Base-by-base conservation (phyloP, 2,329 filamentous ascomycete genomes). In the Dactylellina haptotyla region DNA sequence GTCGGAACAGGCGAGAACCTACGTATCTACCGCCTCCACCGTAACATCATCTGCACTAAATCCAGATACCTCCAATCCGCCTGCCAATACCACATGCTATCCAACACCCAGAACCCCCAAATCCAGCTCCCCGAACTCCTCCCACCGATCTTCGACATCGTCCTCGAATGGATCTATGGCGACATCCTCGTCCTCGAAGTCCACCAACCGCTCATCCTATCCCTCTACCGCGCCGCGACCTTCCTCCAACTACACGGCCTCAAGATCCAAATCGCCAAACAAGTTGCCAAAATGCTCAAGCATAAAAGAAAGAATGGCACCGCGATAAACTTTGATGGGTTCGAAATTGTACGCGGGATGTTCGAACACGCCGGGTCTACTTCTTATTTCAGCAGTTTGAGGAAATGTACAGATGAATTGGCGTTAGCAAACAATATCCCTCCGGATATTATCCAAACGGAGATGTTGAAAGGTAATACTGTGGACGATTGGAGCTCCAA, bases 341-440 rank as follows among this genome's bases (percentile, higher is more conserved):
- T 66, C 39, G 53, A 73, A 9, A 26, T 73, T n/a, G 54, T 73
- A n/a, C 53, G 61, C 3, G 61, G 61, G 4, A 18, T 73, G 30
- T 73, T 73, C 41, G 54, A 62, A 23, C 41, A 50, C n/a, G 18
- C 51, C 0, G 26, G 12, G 1, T 26, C 54, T 2, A 4, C 61
- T 2, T 41, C 26, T 1, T 66, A 54, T 37, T 73, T 73, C 16
- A 43, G 9, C 10, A 66, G 69, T 37, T 37, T 73, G 16, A 48
- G 69, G 16, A 66, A 66, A 45, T 73, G 69, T 26, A 66, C 69
- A 2, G 69, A 73, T 48, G 69, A 73, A n/a, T 12, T 73, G 2
- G 69, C 69, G 0, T 50, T 73, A 9, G 4, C 14, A 1, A 14
- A 10, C 8, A 66, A 66, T 37, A 56, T 73, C 2, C 69, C 69